These are phyloP conservation scores for Ceratobasidium sp. DNA, from an alignment of 1,284 basidiomycete genomes.

Conservation along the genomic window DNA sequence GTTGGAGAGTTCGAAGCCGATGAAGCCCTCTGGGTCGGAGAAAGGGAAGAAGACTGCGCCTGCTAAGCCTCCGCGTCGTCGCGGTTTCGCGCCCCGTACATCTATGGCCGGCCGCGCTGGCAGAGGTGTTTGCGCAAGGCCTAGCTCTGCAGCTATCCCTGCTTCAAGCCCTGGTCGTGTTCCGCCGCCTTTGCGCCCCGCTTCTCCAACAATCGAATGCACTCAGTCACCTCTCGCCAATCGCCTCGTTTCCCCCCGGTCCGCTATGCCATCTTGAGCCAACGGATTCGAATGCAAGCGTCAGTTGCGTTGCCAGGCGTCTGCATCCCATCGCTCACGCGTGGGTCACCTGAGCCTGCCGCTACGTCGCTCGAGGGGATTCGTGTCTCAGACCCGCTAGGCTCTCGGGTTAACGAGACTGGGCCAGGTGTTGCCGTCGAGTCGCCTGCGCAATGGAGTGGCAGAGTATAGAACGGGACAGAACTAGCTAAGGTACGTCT, in stretches of 20 bases:
- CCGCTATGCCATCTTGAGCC: slow-evolving; percentile 2
- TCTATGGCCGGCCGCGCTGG: slow-evolving; percentile 22
- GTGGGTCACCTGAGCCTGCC: slow-evolving; percentile 22
- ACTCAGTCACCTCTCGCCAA: slow-evolving; percentile 2
- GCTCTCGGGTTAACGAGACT: slow-evolving; percentile 16
- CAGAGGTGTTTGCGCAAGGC: background rate
- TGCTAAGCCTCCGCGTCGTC: slow-evolving; percentile 35
- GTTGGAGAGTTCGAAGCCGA: slow-evolving; percentile 9
- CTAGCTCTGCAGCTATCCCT: slow-evolving; percentile 5
- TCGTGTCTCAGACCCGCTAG: slow-evolving; percentile 27
- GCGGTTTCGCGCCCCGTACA: slow-evolving; percentile 35
- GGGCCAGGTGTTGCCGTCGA: slow-evolving; percentile 14
- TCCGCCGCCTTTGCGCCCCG: background rate
- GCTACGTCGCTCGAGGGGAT: slow-evolving; percentile 29
- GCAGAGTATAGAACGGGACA: slow-evolving; percentile 17
- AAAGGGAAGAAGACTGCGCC: slow-evolving; percentile 16
- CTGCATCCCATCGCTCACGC: slow-evolving; percentile 3
- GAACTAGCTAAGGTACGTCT: slow-evolving; percentile 38
- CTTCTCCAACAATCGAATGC: background rate
- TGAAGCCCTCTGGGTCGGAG: background rate
- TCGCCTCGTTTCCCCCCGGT: background rate
- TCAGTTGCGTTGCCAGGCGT: slow-evolving; percentile 8
- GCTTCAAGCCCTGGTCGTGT: slow-evolving; percentile 4
- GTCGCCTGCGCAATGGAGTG: slow-evolving; percentile 45
- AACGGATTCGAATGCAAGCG: background rate